Percentiles rank a stretch among this genome's conserved stretches.
phyloP scores from a whole-genome alignment of 1,139 yeast species.

The Yamadazyma pseudoaaseri region DNA sequence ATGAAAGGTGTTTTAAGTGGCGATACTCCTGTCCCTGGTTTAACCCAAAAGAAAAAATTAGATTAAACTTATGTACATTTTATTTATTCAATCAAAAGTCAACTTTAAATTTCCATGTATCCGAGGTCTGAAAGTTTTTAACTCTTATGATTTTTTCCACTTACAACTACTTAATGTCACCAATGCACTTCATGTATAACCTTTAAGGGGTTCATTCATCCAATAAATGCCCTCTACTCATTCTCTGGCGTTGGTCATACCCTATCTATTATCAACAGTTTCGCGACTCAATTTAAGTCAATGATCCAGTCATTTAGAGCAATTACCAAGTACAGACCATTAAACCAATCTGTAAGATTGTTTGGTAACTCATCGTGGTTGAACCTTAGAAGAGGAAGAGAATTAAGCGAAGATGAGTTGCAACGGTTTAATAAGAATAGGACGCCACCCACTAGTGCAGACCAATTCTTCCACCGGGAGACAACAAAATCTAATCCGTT shows the following conservation, averaged over 20 bases:
- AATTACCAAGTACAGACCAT: too few relatives aligned
- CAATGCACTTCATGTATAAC: too few relatives aligned
- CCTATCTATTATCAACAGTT: too few relatives aligned
- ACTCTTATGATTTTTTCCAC: too few relatives aligned
- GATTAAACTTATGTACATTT: slow-evolving; percentile 9
- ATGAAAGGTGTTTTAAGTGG: slow-evolving; percentile 67
- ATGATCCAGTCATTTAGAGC: too few relatives aligned
- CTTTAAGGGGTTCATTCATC: too few relatives aligned
- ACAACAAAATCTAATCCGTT: slow-evolving; percentile 28
- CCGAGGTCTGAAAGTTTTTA: too few relatives aligned
- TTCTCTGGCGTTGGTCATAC: too few relatives aligned
- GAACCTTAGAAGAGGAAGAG: slow-evolving; percentile 28
- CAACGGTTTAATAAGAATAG: slow-evolving; percentile 15
- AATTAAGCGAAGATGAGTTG: slow-evolving; percentile 41
- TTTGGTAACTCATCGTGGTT: slow-evolving; percentile 1
- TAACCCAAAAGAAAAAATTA: slow-evolving; percentile 16
- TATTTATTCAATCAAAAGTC: slow-evolving; percentile 1
- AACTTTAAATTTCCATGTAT: not conserved
- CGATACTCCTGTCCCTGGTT: slow-evolving; percentile 24
- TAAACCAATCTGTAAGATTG: not conserved
- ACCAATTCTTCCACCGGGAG: slow-evolving; percentile 31
- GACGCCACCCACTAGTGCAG: slow-evolving; percentile 4
- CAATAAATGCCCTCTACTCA: too few relatives aligned
- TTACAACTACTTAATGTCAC: too few relatives aligned
- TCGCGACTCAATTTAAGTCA: too few relatives aligned